Percentiles rank a stretch among this genome's conserved stretches.
Conservation (phyloP, 179 eudicot genomes). For the Corrigiola litoralis region DNA sequence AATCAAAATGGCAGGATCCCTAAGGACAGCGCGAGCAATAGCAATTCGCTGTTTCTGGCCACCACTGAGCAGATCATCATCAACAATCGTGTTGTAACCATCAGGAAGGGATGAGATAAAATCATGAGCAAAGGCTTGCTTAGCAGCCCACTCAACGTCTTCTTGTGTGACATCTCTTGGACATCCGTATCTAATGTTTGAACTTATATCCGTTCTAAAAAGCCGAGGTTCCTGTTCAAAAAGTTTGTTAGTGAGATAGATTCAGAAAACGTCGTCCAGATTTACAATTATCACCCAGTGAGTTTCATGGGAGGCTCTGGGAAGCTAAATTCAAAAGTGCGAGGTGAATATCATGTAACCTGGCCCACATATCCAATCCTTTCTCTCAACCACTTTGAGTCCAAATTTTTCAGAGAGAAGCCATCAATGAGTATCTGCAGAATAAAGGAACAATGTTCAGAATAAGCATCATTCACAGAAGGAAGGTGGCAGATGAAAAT, state of each 20-base stretch:
- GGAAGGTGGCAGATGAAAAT: constrained; percentile 1
- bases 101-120: constrained; percentile 78
- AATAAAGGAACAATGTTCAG: neutral
- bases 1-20: constrained; percentile 88
- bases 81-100: constrained; percentile 86
- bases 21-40: constrained; percentile 87
- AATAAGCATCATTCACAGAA: neutral
- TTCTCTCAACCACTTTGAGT: constrained; percentile 84
- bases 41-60: constrained; percentile 98
- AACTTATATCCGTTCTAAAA: constrained; percentile 78
- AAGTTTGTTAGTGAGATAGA: constrained; percentile 13
- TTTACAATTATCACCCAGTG: constrained; percentile 29
- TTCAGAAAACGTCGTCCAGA: neutral
- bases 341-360: constrained; percentile 35
- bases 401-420: constrained; percentile 60
- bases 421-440: constrained; percentile 79
- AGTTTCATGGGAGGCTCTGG: neutral
- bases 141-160: constrained; percentile 94
- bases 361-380: constrained; percentile 96
- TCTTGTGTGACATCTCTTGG: constrained; percentile 59
- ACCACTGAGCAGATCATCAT: constrained; percentile 96
- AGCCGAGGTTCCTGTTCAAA: constrained; percentile 82
- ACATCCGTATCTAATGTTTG: constrained; percentile 93
- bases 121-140: constrained; percentile 88
- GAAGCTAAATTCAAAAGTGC: constrained; percentile 9